These are phyloP conservation scores for Xylaria sp. DNA, from an alignment of 2,329 filamentous ascomycete species.

Conservation along the genomic window DNA sequence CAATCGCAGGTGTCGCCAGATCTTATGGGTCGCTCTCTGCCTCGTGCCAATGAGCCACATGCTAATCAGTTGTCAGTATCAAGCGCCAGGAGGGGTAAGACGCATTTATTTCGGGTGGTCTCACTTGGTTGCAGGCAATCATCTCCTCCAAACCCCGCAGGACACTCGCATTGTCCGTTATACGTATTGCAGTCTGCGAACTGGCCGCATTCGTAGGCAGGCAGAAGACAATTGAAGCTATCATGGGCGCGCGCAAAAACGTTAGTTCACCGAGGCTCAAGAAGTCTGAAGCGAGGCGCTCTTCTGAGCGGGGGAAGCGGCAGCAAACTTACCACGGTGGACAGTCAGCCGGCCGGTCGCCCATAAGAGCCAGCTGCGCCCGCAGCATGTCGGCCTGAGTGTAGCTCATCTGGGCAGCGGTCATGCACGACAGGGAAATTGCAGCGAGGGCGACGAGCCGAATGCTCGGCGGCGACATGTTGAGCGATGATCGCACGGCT, in stretches of 20 bases:
- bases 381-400: constrained; percentile 70
- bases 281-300: background rate
- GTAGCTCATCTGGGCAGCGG: constrained; percentile 62
- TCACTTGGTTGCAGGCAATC: constrained; percentile 86
- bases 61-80: constrained; percentile 57
- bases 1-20: constrained; percentile 80
- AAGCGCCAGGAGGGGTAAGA: constrained; percentile 5
- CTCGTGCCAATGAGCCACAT: constrained; percentile 87
- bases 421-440: constrained; percentile 44
- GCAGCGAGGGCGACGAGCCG: constrained; percentile 43
- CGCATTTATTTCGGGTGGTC: constrained; percentile 41
- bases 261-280: constrained; percentile 37
- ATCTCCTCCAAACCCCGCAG: constrained; percentile 91
- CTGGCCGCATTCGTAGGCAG: constrained; percentile 90
- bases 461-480: constrained; percentile 44
- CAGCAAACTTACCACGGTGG: constrained; percentile 73
- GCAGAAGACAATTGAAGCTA: constrained; percentile 98
- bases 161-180: constrained; percentile 93
- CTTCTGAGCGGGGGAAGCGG: constrained; percentile 15
- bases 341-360: constrained; percentile 79
- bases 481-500: constrained; percentile 24
- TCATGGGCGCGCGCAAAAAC: constrained; percentile 39
- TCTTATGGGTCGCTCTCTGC: constrained; percentile 80
- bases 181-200: constrained; percentile 89
- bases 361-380: constrained; percentile 76